Conservation (phyloP, 306 rosid genomes). For the Nissolia schottii region DNA sequence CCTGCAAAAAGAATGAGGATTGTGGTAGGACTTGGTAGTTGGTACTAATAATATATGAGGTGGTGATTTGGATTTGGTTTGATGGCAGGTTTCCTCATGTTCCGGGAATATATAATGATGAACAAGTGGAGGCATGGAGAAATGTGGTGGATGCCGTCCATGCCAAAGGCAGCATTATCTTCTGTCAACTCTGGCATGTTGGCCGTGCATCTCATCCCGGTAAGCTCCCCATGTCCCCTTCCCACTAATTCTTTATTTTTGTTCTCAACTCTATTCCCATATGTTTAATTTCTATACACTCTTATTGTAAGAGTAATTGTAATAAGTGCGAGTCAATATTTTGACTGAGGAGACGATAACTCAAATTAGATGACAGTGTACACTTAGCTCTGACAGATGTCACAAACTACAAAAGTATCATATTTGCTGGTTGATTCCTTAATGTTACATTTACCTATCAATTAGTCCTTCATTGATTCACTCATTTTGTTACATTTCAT, state of each 20-base stretch:
- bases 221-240: neutral
- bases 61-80: neutral
- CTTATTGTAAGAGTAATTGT: too few species aligned
- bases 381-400: too few species aligned
- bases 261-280: neutral
- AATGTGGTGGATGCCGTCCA: conserved; percentile 80
- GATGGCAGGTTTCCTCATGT: conserved; percentile 44
- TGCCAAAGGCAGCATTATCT: conserved; percentile 69
- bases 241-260: neutral
- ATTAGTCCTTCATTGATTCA: neutral
- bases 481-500: neutral
- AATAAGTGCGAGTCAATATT: too few species aligned
- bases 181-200: conserved; percentile 95
- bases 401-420: neutral
- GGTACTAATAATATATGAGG: too few species aligned
- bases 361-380: too few species aligned
- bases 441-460: neutral
- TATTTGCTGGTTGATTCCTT: neutral
- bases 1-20: neutral
- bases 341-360: too few species aligned
- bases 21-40: too few species aligned
- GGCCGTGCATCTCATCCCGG: conserved; percentile 85
- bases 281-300: too few species aligned
- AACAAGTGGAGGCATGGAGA: conserved; percentile 80
- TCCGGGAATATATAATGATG: conserved; percentile 45